phyloP scores from a whole-genome alignment of 2,329 filamentous ascomycete species.

The Phaeophleospora eucalypticola region DNA sequence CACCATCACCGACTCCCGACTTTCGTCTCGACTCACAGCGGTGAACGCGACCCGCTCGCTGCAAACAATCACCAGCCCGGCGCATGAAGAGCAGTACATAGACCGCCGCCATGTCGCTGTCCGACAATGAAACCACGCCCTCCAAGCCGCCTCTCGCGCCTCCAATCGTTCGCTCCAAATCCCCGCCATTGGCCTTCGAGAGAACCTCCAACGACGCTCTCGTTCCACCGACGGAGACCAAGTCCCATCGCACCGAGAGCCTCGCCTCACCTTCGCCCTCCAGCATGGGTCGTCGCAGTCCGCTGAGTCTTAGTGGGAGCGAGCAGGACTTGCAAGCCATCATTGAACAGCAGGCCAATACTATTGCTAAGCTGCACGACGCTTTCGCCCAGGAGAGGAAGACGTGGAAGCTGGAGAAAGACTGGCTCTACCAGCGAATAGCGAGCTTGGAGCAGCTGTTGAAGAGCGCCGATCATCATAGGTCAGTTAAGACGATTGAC shows the following conservation, averaged over 20 bases:
- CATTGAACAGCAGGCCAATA: conserved; percentile 33
- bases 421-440: conserved; percentile 32
- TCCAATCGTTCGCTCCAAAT: conserved; percentile 25
- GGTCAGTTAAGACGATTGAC: too few relatives aligned
- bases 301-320: conserved; percentile 16
- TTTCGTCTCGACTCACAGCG: too few relatives aligned
- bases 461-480: conserved; percentile 32
- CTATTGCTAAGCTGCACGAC: conserved; percentile 30
- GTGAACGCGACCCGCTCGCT: too few relatives aligned
- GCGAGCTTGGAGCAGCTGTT: conserved; percentile 33
- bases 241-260: conserved; percentile 5
- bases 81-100: too few relatives aligned
- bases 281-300: conserved; percentile 22
- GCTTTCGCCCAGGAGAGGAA: conserved; percentile 35
- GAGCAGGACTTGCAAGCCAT: conserved; percentile 30
- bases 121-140: not conserved
- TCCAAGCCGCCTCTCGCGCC: not conserved
- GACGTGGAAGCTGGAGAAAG: conserved; percentile 32
- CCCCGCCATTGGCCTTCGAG: conserved; percentile 35
- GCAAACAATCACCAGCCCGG: not conserved
- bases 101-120: not conserved
- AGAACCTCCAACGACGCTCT: conserved; percentile 34
- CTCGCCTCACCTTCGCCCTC: conserved; percentile 14
- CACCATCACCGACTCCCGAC: too few relatives aligned
- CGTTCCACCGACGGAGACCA: conserved; percentile 20